A percentile compares a stretch with the other conserved stretches of the same genome.
phyloP scores from a whole-genome alignment of 257 asterid genomes.

The Primulina eburnea region DNA sequence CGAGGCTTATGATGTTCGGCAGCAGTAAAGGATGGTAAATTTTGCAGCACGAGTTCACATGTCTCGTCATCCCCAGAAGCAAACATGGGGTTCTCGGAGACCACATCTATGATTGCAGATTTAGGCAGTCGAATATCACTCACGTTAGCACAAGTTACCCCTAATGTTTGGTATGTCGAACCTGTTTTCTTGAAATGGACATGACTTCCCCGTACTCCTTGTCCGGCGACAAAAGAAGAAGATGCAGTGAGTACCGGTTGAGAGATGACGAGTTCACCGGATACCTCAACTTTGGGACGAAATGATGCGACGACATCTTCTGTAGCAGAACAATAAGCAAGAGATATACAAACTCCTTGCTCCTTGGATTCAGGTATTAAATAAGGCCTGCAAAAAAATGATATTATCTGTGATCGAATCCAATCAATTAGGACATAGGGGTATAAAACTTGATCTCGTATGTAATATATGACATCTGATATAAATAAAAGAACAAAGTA shows the following conservation, averaged over 20 bases:
- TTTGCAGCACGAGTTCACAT: slow-evolving; percentile 55
- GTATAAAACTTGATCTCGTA: not conserved
- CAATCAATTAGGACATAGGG: not conserved
- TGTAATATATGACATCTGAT: not conserved
- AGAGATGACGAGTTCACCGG: slow-evolving; percentile 34
- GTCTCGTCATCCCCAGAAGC: slow-evolving; percentile 66
- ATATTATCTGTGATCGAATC: not conserved
- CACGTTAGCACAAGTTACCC: slow-evolving; percentile 53
- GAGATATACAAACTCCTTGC: slow-evolving; percentile 89
- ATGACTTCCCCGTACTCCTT: slow-evolving; percentile 58
- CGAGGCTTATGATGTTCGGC: slow-evolving; percentile 43
- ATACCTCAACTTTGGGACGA: slow-evolving; percentile 72
- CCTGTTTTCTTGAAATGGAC: slow-evolving; percentile 53
- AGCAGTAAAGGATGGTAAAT: slow-evolving; percentile 53
- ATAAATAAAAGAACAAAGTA: not conserved
- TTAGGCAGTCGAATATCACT: slow-evolving; percentile 63
- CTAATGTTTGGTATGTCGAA: slow-evolving; percentile 45
- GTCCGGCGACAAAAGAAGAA: slow-evolving; percentile 29
- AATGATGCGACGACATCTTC: slow-evolving; percentile 78
- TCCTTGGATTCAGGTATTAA: slow-evolving; percentile 63
- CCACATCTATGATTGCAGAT: slow-evolving; percentile 61
- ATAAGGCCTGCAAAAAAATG: slow-evolving; percentile 46
- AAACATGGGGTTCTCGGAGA: slow-evolving; percentile 42
- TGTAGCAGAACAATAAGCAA: slow-evolving; percentile 50
- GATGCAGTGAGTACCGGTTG: slow-evolving; percentile 47